Evolutionary conservation across 306 rosid genomes (phyloP), one percentile per base, ranked within the genome.

Genomic region (Luffa aegyptiaca): DNA sequence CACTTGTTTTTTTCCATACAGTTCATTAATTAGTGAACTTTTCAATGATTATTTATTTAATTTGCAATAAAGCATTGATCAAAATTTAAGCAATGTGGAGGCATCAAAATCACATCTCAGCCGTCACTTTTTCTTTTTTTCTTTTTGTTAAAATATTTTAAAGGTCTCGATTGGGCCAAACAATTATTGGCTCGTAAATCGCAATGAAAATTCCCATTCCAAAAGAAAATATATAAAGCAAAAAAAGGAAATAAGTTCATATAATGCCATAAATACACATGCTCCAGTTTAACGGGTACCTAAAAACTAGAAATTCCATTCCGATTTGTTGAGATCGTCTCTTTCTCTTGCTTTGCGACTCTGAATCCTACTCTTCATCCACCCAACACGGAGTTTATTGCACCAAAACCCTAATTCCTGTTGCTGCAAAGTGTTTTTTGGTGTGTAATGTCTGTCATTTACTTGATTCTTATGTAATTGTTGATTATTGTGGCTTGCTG

Each of bases 381-480:
- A 68, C 80, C 84, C n/a, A 51, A 75, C 82, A 79, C 35, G 86
- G 86, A 85, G 76, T 52, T 84, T 76, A 48, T 68, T 61, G 21
- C 78, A 75, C 82, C 76, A 86, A 94, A 91, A 84, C 93, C 93
- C 95, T 86, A 86, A 77, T 79, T 72, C 77, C 70, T 79, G 49
- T 37, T 53, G 13, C 66, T 48, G 51, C 61, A 5, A 41, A 20
- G 77, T 77, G 55, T 75, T 78, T 57, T 63, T 63, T 61, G 66
- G 20, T 81, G 79, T 41, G 79, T 56, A 75, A 52, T 84, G 82
- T 56, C 66, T 49, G 26, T 78, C 70, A 33, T 83, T 76, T 75
- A 49, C 62, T 7, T 7, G 82, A 78, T 49, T 10, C 10, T 3
- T 21, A 1, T 52, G 66, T 77, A 36, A 62, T 80, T 57, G 13